A percentile compares a stretch with the other conserved stretches of the same genome.
phyloP scores from a whole-genome alignment of 306 rosid species.

The Vigna radiata region DNA sequence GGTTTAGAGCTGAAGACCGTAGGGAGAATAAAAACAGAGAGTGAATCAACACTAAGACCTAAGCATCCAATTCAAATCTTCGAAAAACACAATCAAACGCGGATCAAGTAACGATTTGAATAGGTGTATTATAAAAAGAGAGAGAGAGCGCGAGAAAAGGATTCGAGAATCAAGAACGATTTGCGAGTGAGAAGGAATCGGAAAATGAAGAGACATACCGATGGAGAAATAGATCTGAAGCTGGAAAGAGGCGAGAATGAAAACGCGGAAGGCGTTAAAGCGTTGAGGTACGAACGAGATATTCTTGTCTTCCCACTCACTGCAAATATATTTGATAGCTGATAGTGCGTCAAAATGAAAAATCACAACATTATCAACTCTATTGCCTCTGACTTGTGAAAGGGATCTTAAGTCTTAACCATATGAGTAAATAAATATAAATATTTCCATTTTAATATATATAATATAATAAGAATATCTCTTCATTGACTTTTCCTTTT shows the following conservation, averaged over 20 bases:
- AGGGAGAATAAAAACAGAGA: neutral
- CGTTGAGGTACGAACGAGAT: neutral
- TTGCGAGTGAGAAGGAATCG: constrained; percentile 16
- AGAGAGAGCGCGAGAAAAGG: neutral
- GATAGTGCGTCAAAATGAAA: neutral
- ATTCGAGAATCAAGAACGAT: constrained; percentile 1
- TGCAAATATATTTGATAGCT: constrained; percentile 13
- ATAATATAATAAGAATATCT: neutral
- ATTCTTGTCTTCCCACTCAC: constrained; percentile 20
- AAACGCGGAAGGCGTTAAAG: neutral
- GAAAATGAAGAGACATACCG: constrained; percentile 35
- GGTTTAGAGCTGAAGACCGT: neutral
- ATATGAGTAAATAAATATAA: neutral
- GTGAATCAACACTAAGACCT: neutral
- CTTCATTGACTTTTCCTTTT: neutral
- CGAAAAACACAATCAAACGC: neutral
- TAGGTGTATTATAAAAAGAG: neutral
- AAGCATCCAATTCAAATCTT: neutral
- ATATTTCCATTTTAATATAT: neutral
- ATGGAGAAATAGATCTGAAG: constrained; percentile 37
- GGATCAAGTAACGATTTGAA: constrained; percentile 8
- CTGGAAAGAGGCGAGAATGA: neutral
- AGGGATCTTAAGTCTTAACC: neutral
- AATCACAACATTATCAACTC: constrained; percentile 17
- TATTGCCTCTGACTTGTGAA: neutral